Percentiles rank a stretch among this genome's conserved stretches.
Conservation (phyloP, 1,284 basidiomycete genomes). For the Exobasidium cylindrosporum region DNA sequence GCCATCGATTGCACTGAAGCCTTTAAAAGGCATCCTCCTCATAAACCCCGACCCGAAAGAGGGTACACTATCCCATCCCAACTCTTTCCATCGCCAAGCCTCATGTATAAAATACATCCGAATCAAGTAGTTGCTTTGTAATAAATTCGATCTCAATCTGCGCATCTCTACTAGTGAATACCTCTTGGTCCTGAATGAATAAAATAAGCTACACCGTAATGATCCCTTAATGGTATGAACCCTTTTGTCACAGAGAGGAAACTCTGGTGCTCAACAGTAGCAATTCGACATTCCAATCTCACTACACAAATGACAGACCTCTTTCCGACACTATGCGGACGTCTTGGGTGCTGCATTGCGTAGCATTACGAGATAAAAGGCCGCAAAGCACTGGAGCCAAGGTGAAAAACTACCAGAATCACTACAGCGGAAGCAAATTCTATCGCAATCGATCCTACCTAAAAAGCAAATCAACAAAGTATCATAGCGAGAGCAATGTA, state of each 20-base stretch:
- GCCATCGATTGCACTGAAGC: conserved; percentile 55
- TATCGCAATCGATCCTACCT: neutral
- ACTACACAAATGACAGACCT: neutral
- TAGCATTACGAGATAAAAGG: neutral
- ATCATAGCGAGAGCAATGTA: neutral
- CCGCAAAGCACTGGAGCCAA: neutral
- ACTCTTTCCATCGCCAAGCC: neutral
- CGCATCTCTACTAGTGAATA: neutral
- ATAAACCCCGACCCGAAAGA: neutral
- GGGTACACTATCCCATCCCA: neutral
- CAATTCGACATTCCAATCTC: neutral
- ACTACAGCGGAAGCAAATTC: no score
- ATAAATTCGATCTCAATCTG: conserved; percentile 5
- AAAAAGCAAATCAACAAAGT: neutral
- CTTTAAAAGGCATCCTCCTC: conserved; percentile 13
- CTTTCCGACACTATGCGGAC: neutral
- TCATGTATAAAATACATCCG: no score
- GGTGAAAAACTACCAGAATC: no score
- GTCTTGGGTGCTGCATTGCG: neutral
- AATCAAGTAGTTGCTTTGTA: neutral
- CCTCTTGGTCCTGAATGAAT: neutral
- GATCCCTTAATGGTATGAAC: neutral
- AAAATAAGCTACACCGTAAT: neutral
- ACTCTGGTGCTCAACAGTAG: neutral
- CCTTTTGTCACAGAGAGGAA: neutral